A percentile compares a stretch with the other conserved stretches of the same genome.
phyloP scores from a whole-genome alignment of 176 grass and related monocot species.

The Triticum timopheevii region DNA sequence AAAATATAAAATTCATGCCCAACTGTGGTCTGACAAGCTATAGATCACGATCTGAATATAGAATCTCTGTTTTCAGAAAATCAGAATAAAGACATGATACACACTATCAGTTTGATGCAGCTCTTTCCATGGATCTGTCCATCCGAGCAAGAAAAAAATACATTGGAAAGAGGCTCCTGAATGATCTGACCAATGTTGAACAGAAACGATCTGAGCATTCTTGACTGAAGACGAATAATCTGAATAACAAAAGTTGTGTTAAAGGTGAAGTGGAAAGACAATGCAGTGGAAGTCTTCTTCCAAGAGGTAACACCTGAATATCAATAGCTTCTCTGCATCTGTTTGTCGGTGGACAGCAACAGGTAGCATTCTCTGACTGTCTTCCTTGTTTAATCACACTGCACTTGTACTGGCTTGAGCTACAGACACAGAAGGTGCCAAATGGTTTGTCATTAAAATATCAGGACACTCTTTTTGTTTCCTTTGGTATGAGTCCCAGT shows the following conservation, averaged over 20 bases:
- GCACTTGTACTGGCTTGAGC: too few species aligned
- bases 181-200: not conserved
- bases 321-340: not conserved
- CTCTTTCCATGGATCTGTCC: not conserved
- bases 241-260: not conserved
- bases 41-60: not conserved
- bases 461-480: too few species aligned
- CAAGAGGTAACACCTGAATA: not conserved
- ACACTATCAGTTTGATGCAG: not conserved
- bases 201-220: not conserved
- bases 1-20: not conserved
- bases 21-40: not conserved
- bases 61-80: not conserved
- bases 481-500: not conserved
- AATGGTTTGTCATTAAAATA: too few species aligned
- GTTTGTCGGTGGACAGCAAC: too few species aligned
- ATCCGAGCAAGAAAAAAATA: not conserved
- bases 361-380: too few species aligned
- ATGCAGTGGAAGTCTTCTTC: not conserved
- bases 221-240: not conserved
- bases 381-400: too few species aligned
- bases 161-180: not conserved
- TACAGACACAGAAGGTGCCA: too few species aligned
- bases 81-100: not conserved
- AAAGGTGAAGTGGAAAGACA: not conserved